These are phyloP conservation scores for Verticillium tricorpus DNA, from an alignment of 2,329 filamentous ascomycete species.

Conservation along the genomic window DNA sequence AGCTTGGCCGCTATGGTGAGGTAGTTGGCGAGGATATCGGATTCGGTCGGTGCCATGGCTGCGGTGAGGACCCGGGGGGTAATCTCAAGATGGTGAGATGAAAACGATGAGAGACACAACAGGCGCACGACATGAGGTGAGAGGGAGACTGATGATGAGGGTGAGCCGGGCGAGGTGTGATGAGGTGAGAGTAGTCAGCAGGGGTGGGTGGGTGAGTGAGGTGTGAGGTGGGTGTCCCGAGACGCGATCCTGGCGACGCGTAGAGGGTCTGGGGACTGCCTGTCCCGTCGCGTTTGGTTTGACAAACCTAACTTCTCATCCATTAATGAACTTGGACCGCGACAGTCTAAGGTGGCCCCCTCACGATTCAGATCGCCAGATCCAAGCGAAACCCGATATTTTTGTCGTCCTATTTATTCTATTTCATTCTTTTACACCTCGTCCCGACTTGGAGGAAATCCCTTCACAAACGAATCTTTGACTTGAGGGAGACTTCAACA, in stretches of 20 bases:
- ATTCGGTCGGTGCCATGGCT: conserved; percentile 69
- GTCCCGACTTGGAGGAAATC: not conserved
- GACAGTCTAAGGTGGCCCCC: not conserved
- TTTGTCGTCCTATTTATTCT: too few relatives aligned
- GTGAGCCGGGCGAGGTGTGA: not conserved
- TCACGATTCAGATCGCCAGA: not conserved
- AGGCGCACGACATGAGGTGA: not conserved
- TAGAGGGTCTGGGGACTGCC: not conserved
- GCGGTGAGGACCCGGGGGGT: not conserved
- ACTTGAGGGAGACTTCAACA: not conserved
- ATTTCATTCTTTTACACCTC: too few relatives aligned
- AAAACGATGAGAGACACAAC: not conserved
- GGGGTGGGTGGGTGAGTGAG: not conserved
- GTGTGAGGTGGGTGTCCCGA: conserved; percentile 6
- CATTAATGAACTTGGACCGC: not conserved
- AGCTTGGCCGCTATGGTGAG: conserved; percentile 72
- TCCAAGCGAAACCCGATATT: not conserved
- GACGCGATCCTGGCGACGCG: conserved; percentile 10
- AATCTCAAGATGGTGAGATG: not conserved
- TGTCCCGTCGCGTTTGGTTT: not conserved
- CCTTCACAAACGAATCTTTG: too few relatives aligned
- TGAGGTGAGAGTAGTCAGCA: conserved; percentile 2
- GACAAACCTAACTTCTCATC: not conserved
- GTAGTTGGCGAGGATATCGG: conserved; percentile 71
- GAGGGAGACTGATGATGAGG: not conserved